These are phyloP conservation scores for Dothistroma septosporum DNA, from an alignment of 2,329 filamentous ascomycete genomes.

Conservation along the genomic window DNA sequence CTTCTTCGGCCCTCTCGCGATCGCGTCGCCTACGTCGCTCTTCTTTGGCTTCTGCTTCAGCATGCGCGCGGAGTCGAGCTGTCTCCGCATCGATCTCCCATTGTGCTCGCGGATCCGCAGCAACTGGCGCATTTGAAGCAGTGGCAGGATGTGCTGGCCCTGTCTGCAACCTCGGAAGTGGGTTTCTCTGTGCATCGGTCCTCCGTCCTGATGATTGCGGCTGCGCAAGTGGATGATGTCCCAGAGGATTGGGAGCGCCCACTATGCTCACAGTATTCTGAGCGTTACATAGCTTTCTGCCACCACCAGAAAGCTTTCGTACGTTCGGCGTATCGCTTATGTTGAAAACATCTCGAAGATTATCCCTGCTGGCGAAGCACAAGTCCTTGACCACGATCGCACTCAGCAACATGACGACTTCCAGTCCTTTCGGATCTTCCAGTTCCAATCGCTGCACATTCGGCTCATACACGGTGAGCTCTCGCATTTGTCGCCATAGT, in stretches of 20 bases:
- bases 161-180: slow-evolving; percentile 29
- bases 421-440: slow-evolving; percentile 88
- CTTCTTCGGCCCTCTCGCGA: slow-evolving; percentile 57
- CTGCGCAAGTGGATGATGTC: slow-evolving; percentile 15
- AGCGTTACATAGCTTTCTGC: slow-evolving; percentile 28
- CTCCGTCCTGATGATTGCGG: slow-evolving; percentile 4
- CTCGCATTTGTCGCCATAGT: slow-evolving; percentile 70
- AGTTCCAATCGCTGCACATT: slow-evolving; percentile 87
- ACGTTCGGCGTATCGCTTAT: slow-evolving; percentile 48
- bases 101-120: slow-evolving; percentile 50
- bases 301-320: slow-evolving; percentile 25
- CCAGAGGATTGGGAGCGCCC: slow-evolving; percentile 18
- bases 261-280: slow-evolving; percentile 20
- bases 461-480: slow-evolving; percentile 87
- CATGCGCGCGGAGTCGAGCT: slow-evolving; percentile 42
- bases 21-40: slow-evolving; percentile 49
- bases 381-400: slow-evolving; percentile 60
- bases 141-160: slow-evolving; percentile 18
- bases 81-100: slow-evolving; percentile 52
- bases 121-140: slow-evolving; percentile 31
- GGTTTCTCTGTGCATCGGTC: slow-evolving; percentile 23
- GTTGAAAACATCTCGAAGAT: slow-evolving; percentile 74
- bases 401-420: slow-evolving; percentile 67
- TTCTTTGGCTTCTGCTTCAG: slow-evolving; percentile 46
- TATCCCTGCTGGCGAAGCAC: slow-evolving; percentile 50